Base-by-base conservation (phyloP, 768 basidiomycete species). In the Naganishia friedmannii region DNA sequence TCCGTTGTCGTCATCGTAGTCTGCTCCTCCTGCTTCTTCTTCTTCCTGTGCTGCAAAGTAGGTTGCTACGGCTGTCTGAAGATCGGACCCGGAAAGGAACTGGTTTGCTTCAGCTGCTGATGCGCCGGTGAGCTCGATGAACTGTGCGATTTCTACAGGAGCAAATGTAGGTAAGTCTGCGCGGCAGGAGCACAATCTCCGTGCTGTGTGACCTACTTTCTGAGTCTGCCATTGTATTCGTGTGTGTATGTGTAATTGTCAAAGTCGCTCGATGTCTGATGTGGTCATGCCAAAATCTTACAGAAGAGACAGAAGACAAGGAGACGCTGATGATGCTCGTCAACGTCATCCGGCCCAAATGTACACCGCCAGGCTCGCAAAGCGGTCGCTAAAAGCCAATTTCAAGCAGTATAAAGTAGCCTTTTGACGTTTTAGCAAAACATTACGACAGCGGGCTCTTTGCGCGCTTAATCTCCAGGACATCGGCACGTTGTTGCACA, bases 91-190 rank as follows among this genome's bases (percentile, higher is more conserved):
- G 15, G n/a, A 21, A 19, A 70, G 32, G 39, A 54, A 70, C 28
- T 54, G 54, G 31, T 57, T 15, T 8, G 69, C 69, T 39, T 54
- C 53, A 26, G 48, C 31, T 29, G 60, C 45, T 31, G 58, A 65
- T 29, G 69, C 53, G 26, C 69, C 69, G 39, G 69, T 70, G 51
- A 70, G 39, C 26, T 60, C 69, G 42, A 70, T 55, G 37, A 70
- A 70, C 13, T 56, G 48, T 10, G 68, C 68, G 57, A 69, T 58
- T 51, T 69, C 68, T 69, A 37, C 39, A 2, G 60, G 19, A 19
- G 23, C 6, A 45, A 45, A 42, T 42, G n/a, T 26, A 55, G 39
- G 42, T 63, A 9, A 63, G 60, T 7, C 28, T 26, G 23, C n/a
- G 19, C 3, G 1, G 1, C 48, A 46, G n/a, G 5, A 12, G 60